Evolutionary conservation across 2,329 filamentous ascomycete species (phyloP), one percentile per base, ranked within the genome.

Genomic region (Xylaria digitata): DNA sequence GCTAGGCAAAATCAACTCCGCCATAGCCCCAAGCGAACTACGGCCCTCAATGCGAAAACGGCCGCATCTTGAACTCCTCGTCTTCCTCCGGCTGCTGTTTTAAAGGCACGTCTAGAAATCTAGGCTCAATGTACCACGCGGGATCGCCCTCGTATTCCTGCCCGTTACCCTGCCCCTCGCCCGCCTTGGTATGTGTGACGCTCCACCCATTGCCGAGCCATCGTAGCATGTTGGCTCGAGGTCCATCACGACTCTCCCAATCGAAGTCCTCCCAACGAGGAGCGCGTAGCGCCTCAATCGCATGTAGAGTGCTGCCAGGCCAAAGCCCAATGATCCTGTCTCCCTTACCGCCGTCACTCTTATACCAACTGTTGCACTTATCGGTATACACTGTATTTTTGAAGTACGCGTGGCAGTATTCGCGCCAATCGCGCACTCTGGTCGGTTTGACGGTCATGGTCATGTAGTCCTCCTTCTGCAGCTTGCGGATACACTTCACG

Each of bases 341-440:
- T 5, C 80, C 81, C 9, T 71, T 74, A 26, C 79, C 81, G 21
- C 78, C 78, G 9, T 80, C 78, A 37, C 80, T 79, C 72, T 84
- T 83, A 73, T 87, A 88, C 85, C 85, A 87, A 60, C 82, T 84
- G 66, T 81, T 81, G 74, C 85, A 87, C 9, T 77, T 73, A 46
- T 82, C 83, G 6, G 78, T 75, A 73, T 84, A 86, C 1, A 86
- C 83, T 0, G 82, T 85, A 5, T 78, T 73, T 69, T 80, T 78
- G 72, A 86, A 84, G 70, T 86, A 84, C 57, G 80, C 79, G 46
- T 81, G 78, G 40, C 81, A 79, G 72, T 83, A 86, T 30, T 76
- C 78, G 48, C 77, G 78, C 71, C 85, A 86, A 65, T 85, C 83
- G 23, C 79, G 74, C 30, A 85, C 80, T 17, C 82, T 75, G 40